These are phyloP conservation scores for Rhododendron kiyosumense DNA, from an alignment of 148 eudicot genomes.

Conservation along the genomic window DNA sequence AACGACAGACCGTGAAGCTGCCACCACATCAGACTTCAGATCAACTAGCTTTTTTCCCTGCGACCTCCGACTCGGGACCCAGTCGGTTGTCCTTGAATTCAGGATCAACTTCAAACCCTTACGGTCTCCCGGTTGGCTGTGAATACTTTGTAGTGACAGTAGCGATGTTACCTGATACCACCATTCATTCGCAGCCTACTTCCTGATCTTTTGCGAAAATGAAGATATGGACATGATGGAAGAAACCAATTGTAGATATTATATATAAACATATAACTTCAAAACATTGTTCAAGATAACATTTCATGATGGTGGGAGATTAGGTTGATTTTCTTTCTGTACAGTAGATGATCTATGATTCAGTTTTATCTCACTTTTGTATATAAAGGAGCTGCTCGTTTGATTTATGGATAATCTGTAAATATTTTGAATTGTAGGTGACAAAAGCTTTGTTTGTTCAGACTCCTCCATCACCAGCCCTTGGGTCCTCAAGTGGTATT, in stretches of 20 bases:
- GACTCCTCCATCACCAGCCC: not conserved
- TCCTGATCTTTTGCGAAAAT: constrained; percentile 69
- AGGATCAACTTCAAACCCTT: constrained; percentile 48
- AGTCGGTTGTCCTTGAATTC: constrained; percentile 34
- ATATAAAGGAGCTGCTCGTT: constrained; percentile 9
- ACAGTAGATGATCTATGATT: constrained; percentile 21
- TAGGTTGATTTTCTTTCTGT: constrained; percentile 19
- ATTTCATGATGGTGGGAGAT: constrained; percentile 17
- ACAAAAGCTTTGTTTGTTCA: not conserved
- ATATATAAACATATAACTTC: not conserved
- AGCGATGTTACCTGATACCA: constrained; percentile 82
- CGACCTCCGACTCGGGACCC: constrained; percentile 29
- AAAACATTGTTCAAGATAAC: not conserved
- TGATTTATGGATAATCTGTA: constrained; percentile 8
- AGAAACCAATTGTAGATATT: constrained; percentile 47
- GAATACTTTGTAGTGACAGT: constrained; percentile 85
- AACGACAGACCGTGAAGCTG: constrained; percentile 53
- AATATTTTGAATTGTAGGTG: constrained; percentile 7
- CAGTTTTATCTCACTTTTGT: constrained; percentile 13
- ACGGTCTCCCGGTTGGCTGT: constrained; percentile 70
- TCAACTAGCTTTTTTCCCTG: constrained; percentile 18
- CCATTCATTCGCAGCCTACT: constrained; percentile 63
- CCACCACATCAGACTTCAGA: constrained; percentile 21
- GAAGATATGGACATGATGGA: constrained; percentile 71
- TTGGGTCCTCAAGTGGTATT: not conserved